Evolutionary conservation across 768 basidiomycete genomes (phyloP), one percentile per base, ranked within the genome.

Genomic region (Pulveroboletus frians): DNA sequence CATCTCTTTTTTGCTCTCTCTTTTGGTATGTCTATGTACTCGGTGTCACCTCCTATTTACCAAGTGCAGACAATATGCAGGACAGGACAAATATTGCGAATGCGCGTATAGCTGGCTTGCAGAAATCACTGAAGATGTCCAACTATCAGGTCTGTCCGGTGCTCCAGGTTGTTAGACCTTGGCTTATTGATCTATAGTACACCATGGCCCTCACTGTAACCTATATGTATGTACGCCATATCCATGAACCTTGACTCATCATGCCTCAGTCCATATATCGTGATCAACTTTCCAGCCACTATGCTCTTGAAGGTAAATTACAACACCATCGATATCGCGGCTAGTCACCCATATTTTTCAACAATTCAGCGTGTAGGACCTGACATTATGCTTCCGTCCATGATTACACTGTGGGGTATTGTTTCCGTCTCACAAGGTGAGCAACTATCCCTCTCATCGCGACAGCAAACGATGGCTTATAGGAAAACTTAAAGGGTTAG

Each of bases 361-460:
- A 34, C 5, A n/a, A 20, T 9, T 32, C 58, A 75, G 62, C 50
- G 51, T 45, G 55, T 74, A 37, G 77, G 82, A 7, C 79, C 84
- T 4, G 73, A 83, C 8, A 73, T 79, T 49, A 67, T 78, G 39
- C 73, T 84, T 58, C 84, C 86, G 0, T 62, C 76, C 0, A 80
- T 86, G 75, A 67, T 84, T 29, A 73, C 76, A 0, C 58, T 79
- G 2, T 87, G 85, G 85, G 86, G 85, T 5, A 39, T 84, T 13
- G 74, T 81, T 14, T 75, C 77, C 5, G 72, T 80, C 5, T 67
- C 78, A 30, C 85, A 87, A 72, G 83, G 81, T 76, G 37, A 50
- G 45, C 3, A 4, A 1, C 18, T 5, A 14, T 50, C 15, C 10
- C 8, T 21, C 1, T 37, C 39, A 9, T 31, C 18, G 9, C 9